Base-by-base conservation (phyloP, 2,329 filamentous ascomycete genomes). In the Macrophomina tecta region DNA sequence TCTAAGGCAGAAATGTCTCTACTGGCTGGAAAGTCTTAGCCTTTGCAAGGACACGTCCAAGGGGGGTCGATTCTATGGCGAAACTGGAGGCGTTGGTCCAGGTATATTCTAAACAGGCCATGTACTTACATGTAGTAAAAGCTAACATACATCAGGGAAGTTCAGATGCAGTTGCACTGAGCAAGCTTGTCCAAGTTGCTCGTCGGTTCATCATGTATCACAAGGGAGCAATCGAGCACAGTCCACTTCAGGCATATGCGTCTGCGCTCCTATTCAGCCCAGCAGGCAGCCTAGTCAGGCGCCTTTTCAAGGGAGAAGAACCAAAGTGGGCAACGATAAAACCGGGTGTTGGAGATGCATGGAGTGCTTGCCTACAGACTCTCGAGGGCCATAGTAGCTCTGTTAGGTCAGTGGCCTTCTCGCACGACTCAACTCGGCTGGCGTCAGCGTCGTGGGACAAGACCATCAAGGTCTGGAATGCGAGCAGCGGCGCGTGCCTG, bases 351-450 rank as follows among this genome's bases (percentile, higher is more conserved):
- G 45, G 36, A 38, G 46, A 58, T 45, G 55, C 58, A 36, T 70
- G 68, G 63, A 38, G 36, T 38, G 36, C 36, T 38, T 32, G 48
- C 48, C 8, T 51, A 9, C 48, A 30, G 48, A 12, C 28, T 40
- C 71, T 76, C 55, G 66, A 73, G 61, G 71, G 69, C 52, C 70
- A 73, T 68, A 68, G 52, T 32, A 8, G 53, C 48, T 5, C 0
- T 8, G 70, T 74, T 46, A 61, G 0, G 3, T 69, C 67, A 0
- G 69, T 77, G 42, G 70, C 70, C 32, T 75, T 77, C 69, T 75
- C 72, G 14, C 68, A 65, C 53, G 69, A 75, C 66, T 66, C 64
- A n/a, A 67, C 38, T 2, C 40, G 30, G 42, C 66, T 75, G 45
- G 70, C 68, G 16, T 73, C 70, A 5, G 71, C 32, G 9, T 72